Evolutionary conservation across 2,329 filamentous ascomycete genomes (phyloP).

Genomic region (Arthroderma sp.): DNA sequence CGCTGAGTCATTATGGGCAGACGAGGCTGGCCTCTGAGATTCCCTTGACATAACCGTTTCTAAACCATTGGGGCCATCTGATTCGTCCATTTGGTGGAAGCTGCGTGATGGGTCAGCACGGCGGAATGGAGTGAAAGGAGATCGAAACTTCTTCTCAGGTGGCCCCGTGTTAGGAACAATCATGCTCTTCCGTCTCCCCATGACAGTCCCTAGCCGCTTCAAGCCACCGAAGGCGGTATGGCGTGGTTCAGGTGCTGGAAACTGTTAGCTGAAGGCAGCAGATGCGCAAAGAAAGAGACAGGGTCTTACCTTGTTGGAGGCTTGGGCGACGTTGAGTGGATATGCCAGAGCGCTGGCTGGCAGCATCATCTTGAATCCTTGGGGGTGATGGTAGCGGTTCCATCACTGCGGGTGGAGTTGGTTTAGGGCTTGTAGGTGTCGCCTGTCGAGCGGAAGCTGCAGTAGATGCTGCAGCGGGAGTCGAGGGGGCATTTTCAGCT

Average conservation of each 20-base stretch:
- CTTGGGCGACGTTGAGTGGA: slow-evolving; percentile 31
- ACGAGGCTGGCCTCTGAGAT: slow-evolving; percentile 14
- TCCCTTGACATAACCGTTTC: slow-evolving; percentile 16
- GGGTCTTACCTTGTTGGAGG: slow-evolving; percentile 24
- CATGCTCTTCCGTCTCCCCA: slow-evolving; percentile 36
- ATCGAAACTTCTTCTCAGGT: slow-evolving; percentile 31
- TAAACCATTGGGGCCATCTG: slow-evolving; percentile 18
- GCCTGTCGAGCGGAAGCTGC: slow-evolving; percentile 12
- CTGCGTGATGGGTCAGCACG: slow-evolving; percentile 15
- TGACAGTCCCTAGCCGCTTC: slow-evolving; percentile 37
- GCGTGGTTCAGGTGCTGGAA: slow-evolving; percentile 29
- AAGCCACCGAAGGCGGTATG: slow-evolving; percentile 34
- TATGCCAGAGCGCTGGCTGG: slow-evolving; percentile 43
- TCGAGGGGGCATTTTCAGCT: slow-evolving; percentile 16
- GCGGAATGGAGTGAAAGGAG: slow-evolving; percentile 26
- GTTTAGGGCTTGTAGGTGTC: slow-evolving; percentile 12
- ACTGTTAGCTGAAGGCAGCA: slow-evolving; percentile 6
- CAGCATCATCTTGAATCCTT: slow-evolving; percentile 40
- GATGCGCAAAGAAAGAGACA: background rate
- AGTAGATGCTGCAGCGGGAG: slow-evolving; percentile 19
- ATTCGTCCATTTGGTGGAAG: slow-evolving; percentile 20
- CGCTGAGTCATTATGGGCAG: slow-evolving; percentile 3
- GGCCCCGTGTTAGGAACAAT: slow-evolving; percentile 21
- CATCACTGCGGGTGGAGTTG: slow-evolving; percentile 12
- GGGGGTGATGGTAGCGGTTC: slow-evolving; percentile 31